phyloP scores from a whole-genome alignment of 1,284 basidiomycete species.

The Malassezia obtusa region DNA sequence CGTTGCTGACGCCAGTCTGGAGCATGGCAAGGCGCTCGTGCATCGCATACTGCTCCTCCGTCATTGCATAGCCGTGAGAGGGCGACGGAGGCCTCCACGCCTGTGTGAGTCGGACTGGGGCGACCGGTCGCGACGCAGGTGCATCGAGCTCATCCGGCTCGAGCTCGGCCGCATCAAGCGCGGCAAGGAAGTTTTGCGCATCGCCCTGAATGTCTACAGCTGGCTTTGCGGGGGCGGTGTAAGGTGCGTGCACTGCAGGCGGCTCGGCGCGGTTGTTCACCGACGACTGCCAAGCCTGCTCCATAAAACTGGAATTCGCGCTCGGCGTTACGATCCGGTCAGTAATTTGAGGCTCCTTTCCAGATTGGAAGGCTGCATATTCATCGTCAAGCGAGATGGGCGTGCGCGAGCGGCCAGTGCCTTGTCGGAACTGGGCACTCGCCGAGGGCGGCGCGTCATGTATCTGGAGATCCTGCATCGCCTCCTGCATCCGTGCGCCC shows the following conservation, averaged over 20 bases:
- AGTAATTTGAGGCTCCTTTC: neutral
- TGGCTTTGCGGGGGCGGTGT: neutral
- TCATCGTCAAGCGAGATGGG: neutral
- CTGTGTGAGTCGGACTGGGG: neutral
- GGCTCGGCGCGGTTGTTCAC: neutral
- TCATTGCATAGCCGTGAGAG: neutral
- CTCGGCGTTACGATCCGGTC: neutral
- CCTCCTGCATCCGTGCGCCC: neutral
- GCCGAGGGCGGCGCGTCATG: neutral
- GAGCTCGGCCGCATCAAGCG: neutral
- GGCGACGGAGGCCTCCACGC: slow-evolving; percentile 15
- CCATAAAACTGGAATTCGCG: slow-evolving; percentile 3
- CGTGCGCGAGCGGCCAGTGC: neutral
- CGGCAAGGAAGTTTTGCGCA: slow-evolving; percentile 1
- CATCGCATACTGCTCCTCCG: slow-evolving; percentile 12
- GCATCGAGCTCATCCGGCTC: neutral
- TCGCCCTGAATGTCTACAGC: neutral
- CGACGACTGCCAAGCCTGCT: slow-evolving; percentile 9
- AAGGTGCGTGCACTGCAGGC: neutral
- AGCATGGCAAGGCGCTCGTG: slow-evolving; percentile 7
- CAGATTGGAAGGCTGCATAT: neutral
- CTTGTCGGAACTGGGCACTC: neutral
- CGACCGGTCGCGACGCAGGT: neutral
- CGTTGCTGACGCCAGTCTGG: slow-evolving; percentile 1
- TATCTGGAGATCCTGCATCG: neutral